Conservation (phyloP, 2,329 filamentous ascomycete species). For the Pyrenochaeta sp. region DNA sequence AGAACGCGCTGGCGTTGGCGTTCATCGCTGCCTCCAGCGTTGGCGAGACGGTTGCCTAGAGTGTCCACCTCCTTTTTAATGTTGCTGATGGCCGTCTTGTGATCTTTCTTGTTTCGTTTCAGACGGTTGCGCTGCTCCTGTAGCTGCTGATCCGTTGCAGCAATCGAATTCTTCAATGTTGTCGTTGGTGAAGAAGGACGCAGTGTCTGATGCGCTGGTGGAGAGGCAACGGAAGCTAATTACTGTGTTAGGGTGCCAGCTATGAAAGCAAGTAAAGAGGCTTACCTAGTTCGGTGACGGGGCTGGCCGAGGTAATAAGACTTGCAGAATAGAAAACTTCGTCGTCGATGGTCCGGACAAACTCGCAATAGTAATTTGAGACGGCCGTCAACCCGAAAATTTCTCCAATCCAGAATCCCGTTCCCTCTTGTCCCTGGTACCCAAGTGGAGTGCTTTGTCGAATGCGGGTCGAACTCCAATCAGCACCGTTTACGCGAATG, state of each 20-base stretch:
- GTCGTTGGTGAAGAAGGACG: constrained; percentile 80
- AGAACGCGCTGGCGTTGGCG: constrained; percentile 77
- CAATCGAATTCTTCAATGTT: constrained; percentile 79
- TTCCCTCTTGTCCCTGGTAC: constrained; percentile 54
- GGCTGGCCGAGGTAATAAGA: constrained; percentile 71
- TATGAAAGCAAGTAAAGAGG: background rate
- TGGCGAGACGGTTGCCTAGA: constrained; percentile 71
- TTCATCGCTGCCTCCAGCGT: constrained; percentile 76
- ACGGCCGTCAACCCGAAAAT: constrained; percentile 73
- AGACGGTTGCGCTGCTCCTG: constrained; percentile 73
- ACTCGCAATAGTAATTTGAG: constrained; percentile 81
- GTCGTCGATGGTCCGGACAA: constrained; percentile 73
- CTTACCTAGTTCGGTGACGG: constrained; percentile 67
- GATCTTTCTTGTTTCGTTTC: constrained; percentile 77
- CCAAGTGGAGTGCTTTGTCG: constrained; percentile 59
- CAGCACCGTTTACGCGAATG: constrained; percentile 78
- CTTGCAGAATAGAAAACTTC: constrained; percentile 75
- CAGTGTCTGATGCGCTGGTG: constrained; percentile 67
- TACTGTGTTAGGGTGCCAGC: background rate
- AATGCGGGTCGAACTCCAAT: constrained; percentile 81
- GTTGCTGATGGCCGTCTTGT: constrained; percentile 72
- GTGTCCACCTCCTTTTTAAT: constrained; percentile 78
- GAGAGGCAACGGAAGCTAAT: constrained; percentile 47
- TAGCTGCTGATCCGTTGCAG: constrained; percentile 74
- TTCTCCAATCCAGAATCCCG: constrained; percentile 72